Evolutionary conservation across 257 asterid genomes (phyloP).

Genomic region (Solanum pinnatisectum): DNA sequence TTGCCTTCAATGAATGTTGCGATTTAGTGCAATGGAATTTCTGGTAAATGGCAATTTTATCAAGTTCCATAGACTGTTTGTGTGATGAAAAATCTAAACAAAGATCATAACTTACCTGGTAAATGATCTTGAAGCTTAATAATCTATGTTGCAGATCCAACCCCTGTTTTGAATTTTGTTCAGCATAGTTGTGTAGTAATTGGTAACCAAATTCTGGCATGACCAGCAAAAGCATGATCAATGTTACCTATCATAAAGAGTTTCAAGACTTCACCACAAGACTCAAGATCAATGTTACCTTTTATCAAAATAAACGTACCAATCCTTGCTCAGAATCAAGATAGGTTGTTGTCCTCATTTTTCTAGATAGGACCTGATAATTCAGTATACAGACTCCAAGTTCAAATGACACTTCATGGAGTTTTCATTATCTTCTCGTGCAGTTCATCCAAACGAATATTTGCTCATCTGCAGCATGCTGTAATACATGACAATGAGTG

Average conservation of each 20-base stretch:
- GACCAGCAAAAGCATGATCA: conserved; percentile 28
- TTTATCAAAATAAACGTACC: conserved; percentile 28
- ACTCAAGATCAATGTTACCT: background rate
- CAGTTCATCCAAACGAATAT: conserved; percentile 69
- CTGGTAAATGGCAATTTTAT: background rate
- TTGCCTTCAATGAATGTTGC: background rate
- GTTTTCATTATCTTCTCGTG: conserved; percentile 56
- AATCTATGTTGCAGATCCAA: conserved; percentile 76
- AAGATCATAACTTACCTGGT: conserved; percentile 33
- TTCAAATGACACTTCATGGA: conserved; percentile 2
- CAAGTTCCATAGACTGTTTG: background rate
- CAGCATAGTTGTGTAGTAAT: conserved; percentile 67
- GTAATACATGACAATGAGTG: conserved; percentile 19
- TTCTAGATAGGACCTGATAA: conserved; percentile 71
- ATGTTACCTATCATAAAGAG: background rate
- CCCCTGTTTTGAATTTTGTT: conserved; percentile 76
- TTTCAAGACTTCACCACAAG: background rate
- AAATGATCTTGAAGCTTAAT: conserved; percentile 53
- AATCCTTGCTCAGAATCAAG: conserved; percentile 69
- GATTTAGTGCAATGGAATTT: background rate
- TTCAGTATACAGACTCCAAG: background rate
- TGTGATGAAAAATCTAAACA: background rate
- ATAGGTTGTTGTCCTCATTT: conserved; percentile 53
- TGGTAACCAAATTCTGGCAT: conserved; percentile 87
- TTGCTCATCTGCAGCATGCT: conserved; percentile 99